phyloP scores from a whole-genome alignment of 2,329 filamentous ascomycete genomes.

The Arthroderma uncinatum region DNA sequence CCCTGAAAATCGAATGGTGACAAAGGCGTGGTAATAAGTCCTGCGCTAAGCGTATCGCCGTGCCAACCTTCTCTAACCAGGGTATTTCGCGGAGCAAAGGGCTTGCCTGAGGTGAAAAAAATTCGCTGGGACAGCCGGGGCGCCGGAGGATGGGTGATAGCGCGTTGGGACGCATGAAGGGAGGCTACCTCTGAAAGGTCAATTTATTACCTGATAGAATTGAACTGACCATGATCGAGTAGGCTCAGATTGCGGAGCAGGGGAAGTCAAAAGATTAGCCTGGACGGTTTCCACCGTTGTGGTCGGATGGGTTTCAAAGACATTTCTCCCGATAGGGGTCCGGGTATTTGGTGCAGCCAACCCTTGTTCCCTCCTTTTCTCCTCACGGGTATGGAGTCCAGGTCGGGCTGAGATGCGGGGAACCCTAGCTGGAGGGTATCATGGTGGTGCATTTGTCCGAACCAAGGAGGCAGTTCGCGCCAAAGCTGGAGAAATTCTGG shows the following conservation, averaged over 20 bases:
- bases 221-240: background rate
- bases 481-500: no score
- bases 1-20: background rate
- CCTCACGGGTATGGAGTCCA: background rate
- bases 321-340: background rate
- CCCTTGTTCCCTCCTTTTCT: background rate
- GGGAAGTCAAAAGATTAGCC: background rate
- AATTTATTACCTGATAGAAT: background rate
- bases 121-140: background rate
- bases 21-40: background rate
- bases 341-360: background rate
- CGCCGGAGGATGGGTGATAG: background rate
- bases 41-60: constrained; percentile 1
- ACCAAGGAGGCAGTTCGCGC: background rate
- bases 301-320: background rate
- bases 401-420: background rate
- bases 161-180: background rate
- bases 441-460: background rate
- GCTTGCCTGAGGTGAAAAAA: background rate
- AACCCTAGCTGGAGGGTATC: background rate
- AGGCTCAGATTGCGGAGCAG: background rate
- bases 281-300: background rate
- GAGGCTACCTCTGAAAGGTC: background rate
- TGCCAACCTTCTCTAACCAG: background rate
- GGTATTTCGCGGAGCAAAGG: background rate